A percentile compares a stretch with the other conserved stretches of the same genome.
Evolutionary conservation across 495 filamentous ascomycete species (phyloP).

Genomic region (Entonaema liquescens): DNA sequence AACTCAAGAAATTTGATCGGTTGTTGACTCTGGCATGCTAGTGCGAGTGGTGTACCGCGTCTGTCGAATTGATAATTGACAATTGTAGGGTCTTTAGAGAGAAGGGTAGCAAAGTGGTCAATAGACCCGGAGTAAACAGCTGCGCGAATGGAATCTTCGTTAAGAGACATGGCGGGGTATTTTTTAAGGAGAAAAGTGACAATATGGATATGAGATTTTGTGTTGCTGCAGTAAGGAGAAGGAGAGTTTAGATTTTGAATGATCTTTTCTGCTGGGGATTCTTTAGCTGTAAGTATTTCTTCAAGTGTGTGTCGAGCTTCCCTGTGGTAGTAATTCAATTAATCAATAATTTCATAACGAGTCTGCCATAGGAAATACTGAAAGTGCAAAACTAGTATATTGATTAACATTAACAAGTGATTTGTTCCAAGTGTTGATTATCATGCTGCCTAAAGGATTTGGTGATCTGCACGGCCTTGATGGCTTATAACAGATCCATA

Average conservation of each 20-base stretch:
- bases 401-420: not conserved
- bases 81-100: not conserved
- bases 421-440: not conserved
- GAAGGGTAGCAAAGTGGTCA: not conserved
- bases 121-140: constrained; percentile 1
- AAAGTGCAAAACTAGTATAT: not conserved
- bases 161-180: not conserved
- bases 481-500: not conserved
- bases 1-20: not conserved
- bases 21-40: not conserved
- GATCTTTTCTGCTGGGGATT: not conserved
- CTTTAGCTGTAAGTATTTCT: not conserved
- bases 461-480: not conserved
- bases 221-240: too few species aligned
- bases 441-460: not conserved
- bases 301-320: too few species aligned
- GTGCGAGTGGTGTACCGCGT: not conserved
- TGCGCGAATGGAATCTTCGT: not conserved
- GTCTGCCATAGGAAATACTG: not conserved
- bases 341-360: not conserved
- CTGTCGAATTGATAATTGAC: not conserved
- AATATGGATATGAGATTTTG: not conserved
- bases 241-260: not conserved
- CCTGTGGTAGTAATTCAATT: too few species aligned
- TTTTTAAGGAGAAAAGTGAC: not conserved